Evolutionary conservation across 2,329 filamentous ascomycete species (phyloP).

Genomic region (Calonectria montana): DNA sequence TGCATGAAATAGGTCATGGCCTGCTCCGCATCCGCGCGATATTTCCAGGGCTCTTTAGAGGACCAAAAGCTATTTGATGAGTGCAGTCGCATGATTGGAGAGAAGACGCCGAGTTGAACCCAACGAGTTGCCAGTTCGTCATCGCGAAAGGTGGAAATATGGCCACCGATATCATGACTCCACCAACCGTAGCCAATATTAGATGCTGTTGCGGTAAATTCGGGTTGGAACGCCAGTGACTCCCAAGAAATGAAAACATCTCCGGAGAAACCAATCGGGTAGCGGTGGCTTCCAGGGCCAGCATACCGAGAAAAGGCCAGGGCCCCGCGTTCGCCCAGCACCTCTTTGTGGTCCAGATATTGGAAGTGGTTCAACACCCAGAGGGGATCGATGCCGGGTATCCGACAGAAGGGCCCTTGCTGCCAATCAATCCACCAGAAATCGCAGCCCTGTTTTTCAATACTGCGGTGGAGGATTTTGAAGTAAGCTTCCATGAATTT

Average conservation of each 20-base stretch:
- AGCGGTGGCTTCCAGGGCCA: conserved; percentile 72
- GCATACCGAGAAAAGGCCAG: conserved; percentile 73
- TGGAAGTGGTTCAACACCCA: conserved; percentile 76
- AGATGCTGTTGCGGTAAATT: conserved; percentile 73
- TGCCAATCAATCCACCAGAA: conserved; percentile 80
- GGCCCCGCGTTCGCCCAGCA: conserved; percentile 46
- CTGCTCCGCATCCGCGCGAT: conserved; percentile 55
- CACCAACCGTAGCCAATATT: conserved; percentile 78
- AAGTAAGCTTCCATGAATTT: conserved; percentile 70
- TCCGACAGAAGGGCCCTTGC: conserved; percentile 65
- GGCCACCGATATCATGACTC: conserved; percentile 75
- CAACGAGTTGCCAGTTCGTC: conserved; percentile 70
- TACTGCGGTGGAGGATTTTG: conserved; percentile 63
- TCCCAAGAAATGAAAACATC: conserved; percentile 71
- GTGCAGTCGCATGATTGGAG: conserved; percentile 70
- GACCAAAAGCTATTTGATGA: conserved; percentile 68
- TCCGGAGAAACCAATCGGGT: conserved; percentile 74
- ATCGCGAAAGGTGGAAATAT: conserved; percentile 65
- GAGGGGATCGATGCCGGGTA: conserved; percentile 70
- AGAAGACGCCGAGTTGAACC: conserved; percentile 72
- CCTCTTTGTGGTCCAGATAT: conserved; percentile 61
- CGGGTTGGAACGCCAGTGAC: conserved; percentile 71
- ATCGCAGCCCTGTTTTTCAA: conserved; percentile 68
- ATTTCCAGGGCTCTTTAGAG: conserved; percentile 72
- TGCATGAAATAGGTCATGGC: conserved; percentile 63